These are phyloP conservation scores for Rhynchospora breviuscula DNA, from an alignment of 176 grass and related monocot species.

Conservation along the genomic window DNA sequence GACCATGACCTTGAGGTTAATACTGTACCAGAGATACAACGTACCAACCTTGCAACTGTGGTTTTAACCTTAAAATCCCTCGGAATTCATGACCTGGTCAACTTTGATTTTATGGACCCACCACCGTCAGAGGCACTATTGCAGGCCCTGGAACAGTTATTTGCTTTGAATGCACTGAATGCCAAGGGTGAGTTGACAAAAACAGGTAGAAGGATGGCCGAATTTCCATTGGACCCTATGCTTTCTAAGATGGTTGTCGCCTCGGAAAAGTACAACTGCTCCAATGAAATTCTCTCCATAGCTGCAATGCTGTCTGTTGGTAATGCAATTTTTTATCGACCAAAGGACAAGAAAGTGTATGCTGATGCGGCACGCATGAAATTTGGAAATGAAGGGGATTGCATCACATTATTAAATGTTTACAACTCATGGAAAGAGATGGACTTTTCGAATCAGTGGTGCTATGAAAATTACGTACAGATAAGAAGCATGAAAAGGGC, in stretches of 20 bases:
- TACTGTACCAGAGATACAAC: constrained; percentile 83
- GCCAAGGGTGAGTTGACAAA: constrained; percentile 88
- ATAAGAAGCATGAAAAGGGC: constrained; percentile 91
- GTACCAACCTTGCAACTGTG: constrained; percentile 86
- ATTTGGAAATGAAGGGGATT: constrained; percentile 89
- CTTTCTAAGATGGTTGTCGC: constrained; percentile 88
- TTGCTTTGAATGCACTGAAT: constrained; percentile 88
- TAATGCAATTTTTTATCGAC: constrained; percentile 92
- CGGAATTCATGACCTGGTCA: constrained; percentile 91
- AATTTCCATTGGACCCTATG: constrained; percentile 95
- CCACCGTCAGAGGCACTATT: constrained; percentile 85
- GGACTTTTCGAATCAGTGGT: constrained; percentile 84
- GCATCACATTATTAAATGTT: constrained; percentile 83
- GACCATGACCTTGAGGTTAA: constrained; percentile 90
- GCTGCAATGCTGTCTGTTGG: constrained; percentile 80
- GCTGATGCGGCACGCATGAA: constrained; percentile 84
- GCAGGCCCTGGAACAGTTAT: constrained; percentile 84
- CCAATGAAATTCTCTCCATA: constrained; percentile 72
- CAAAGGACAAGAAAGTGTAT: constrained; percentile 93
- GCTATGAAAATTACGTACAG: constrained; percentile 94
- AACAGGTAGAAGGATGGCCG: constrained; percentile 90
- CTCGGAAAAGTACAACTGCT: constrained; percentile 84
- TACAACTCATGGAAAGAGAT: constrained; percentile 92
- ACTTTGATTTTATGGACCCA: constrained; percentile 99
- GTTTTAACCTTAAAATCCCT: constrained; percentile 91